Evolutionary conservation across 1,139 yeast species (phyloP), one percentile per base, ranked within the genome.

Genomic region (Arxiozyma slooffiae): DNA sequence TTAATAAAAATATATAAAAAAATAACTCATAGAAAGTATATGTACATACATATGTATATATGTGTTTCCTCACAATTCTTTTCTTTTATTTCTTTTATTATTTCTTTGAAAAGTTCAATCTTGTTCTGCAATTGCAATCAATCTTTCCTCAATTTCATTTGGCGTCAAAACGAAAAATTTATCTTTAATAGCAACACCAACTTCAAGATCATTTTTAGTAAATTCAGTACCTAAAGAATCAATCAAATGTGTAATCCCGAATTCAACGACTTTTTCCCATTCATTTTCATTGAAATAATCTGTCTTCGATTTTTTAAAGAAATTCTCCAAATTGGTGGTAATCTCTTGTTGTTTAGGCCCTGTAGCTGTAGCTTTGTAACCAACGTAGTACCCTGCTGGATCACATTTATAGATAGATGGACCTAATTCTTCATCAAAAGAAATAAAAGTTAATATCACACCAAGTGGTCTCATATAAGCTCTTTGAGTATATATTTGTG

Each of bases 381-480:
- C 94, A 49, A 88, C 84, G 67, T 76, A 92, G 71, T 92, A 92
- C 5, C 98, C 98, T 11, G 98, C 97, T 26, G 98, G 98, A 69
- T 92, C 98, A 60, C 95, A 84, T 72, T 92, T 92, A 73, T 79
- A 88, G 56, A 92, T 76, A 62, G 82, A 81, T n/a, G 98, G 96
- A 0, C 97, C 98, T 54, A 74, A 69, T 66, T 83, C 92, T 63
- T 86, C 96, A 67, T 90, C 97, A 52, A 85, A 82, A 47, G 94
- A 82, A 54, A 90, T 78, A 63, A 92, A 85, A 22, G 97, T 89
- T 63, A 89, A 77, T 30, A 96, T 88, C 51, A 89, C 96, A 40
- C 97, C 97, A 58, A 90, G 75, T 26, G 98, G 98, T 69, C 98
- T 81, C 97, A 92, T 92, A 69, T 92, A 92, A n/a, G 98, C 98